These are phyloP conservation scores for Chrysanthemum lavandulifolium DNA, from an alignment of 129 eudicot genomes.

Conservation along the genomic window DNA sequence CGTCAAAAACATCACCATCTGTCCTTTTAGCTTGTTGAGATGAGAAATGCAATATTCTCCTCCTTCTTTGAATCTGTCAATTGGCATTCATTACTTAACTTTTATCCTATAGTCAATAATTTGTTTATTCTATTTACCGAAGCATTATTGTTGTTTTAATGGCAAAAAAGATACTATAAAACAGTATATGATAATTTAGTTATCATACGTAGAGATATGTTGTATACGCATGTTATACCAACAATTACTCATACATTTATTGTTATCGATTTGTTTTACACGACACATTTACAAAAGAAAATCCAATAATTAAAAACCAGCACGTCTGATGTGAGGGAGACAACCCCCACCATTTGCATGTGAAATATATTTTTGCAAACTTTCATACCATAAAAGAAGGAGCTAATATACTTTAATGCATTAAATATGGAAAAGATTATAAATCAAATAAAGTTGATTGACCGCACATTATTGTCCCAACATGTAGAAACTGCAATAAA, in stretches of 20 bases:
- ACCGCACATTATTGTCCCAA: constrained; percentile 15
- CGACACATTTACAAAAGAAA: neutral
- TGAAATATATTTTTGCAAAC: constrained; percentile 23
- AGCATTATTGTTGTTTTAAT: no score
- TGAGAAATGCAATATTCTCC: no score
- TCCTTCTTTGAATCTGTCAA: no score
- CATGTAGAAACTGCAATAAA: constrained; percentile 10
- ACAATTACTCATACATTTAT: neutral
- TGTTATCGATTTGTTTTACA: constrained; percentile 3
- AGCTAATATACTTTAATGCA: constrained; percentile 14
- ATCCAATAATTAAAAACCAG: constrained; percentile 19
- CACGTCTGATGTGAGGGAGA: constrained; percentile 29
- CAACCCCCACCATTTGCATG: constrained; percentile 26
- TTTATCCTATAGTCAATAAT: no score
- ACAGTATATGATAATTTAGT: no score
- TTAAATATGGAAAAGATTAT: constrained; percentile 16
- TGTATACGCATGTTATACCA: neutral
- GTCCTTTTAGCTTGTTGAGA: no score
- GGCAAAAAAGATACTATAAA: no score
- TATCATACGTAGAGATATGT: no score
- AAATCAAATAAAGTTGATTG: constrained; percentile 25
- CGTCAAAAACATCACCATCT: no score
- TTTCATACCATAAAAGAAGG: constrained; percentile 23
- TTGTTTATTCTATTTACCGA: no score
- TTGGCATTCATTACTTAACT: no score